Evolutionary conservation across 495 filamentous ascomycete genomes (phyloP), one percentile per base, ranked within the genome.

Genomic region (Penicillium pancosmium): DNA sequence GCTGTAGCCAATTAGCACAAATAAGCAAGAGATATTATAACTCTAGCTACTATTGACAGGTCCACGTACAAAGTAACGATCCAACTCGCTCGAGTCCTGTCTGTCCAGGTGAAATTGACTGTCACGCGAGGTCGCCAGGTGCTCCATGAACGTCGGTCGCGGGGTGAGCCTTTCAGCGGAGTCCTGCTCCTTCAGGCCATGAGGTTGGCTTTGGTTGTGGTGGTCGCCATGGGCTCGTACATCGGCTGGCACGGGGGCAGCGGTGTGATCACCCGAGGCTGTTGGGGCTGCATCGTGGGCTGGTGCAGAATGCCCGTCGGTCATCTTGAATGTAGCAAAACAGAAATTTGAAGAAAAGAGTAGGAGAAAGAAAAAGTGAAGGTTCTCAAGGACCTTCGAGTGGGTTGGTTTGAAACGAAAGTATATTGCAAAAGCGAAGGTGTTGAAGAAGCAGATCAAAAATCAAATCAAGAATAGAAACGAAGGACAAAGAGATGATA

Each of bases 51-150:
- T 23, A 23, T 23, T 23, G 23, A 23, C 23, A 31, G 27, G 25
- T 21, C 13, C 23, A 73, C 77, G 18, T 74, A 80, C 77, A 60
- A 78, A 80, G 55, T 80, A 80, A 6, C 75, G 74, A 13, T 78
- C 73, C 31, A 80, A n/a, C 9, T 80, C 77, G 57, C 65, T 72
- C 4, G 70, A 69, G 41, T 73, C 61, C n/a, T 54, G 60, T 36
- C 70, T 61, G 41, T 69, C 54, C 6, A 76, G 50, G 50, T 70
- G 66, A 50, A 78, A 78, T 27, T 76, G 75, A 5, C 66, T 56
- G 10, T 78, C 75, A 2, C 73, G 73, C 25, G 72, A 73, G 52
- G 60, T 65, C 27, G 66, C 71, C 16, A 79, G 55, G 50, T 77
- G 67, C 34, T 74, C 71, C 48, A 78, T 59, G 44, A 74, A 78